These are phyloP conservation scores for Macrolepiota fuliginosa DNA, from an alignment of 768 basidiomycete species.

Conservation along the genomic window DNA sequence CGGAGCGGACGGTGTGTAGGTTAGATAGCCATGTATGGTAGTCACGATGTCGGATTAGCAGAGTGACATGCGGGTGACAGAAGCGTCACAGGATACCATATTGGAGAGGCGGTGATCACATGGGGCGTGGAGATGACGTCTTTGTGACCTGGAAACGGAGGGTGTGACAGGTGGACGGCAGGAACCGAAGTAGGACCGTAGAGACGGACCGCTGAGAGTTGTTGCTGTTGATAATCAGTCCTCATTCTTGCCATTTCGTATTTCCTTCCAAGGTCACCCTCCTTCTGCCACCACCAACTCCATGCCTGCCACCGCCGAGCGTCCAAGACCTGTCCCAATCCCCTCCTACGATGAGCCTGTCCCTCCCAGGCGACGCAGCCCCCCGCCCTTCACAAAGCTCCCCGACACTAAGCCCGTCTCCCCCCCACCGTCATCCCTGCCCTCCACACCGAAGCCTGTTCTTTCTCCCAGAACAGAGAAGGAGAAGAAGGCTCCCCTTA, in stretches of 20 bases:
- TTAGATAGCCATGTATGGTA: slow-evolving; percentile 7
- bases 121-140: slow-evolving; percentile 13
- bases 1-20: slow-evolving; percentile 18
- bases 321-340: slow-evolving; percentile 14
- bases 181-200: slow-evolving; percentile 15
- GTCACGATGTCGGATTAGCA: not conserved
- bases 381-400: slow-evolving; percentile 11
- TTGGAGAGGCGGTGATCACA: slow-evolving; percentile 10
- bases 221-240: slow-evolving; percentile 23
- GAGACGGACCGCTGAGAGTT: slow-evolving; percentile 19
- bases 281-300: slow-evolving; percentile 1
- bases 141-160: slow-evolving; percentile 10
- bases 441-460: slow-evolving; percentile 13
- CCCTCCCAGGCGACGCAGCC: slow-evolving; percentile 13
- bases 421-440: not conserved
- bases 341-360: slow-evolving; percentile 18
- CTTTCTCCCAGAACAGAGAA: slow-evolving; percentile 4
- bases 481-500: slow-evolving; percentile 3
- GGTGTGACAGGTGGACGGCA: slow-evolving; percentile 12
- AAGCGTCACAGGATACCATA: slow-evolving; percentile 7
- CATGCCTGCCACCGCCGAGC: slow-evolving; percentile 22
- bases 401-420: slow-evolving; percentile 9
- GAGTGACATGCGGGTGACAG: slow-evolving; percentile 5
- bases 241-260: slow-evolving; percentile 8
- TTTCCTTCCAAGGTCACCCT: slow-evolving; percentile 11